Conservation (phyloP, 1,284 basidiomycete genomes). For the Ganoderma resinaceum region DNA sequence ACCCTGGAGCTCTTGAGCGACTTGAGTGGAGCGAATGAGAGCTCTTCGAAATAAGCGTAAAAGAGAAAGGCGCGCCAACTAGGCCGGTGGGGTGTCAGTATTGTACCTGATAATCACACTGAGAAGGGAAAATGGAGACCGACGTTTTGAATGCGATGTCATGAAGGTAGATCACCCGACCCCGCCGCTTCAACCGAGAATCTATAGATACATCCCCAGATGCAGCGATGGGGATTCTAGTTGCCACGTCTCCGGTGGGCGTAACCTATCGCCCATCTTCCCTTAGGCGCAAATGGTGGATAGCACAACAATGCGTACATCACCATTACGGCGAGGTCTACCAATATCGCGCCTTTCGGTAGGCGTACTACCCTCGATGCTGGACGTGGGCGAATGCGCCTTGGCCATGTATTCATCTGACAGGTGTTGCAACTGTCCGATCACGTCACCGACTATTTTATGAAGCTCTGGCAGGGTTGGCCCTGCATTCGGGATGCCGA, state of each 20-base stretch:
- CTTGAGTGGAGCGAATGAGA: slow-evolving; percentile 31
- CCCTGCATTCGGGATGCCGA: not conserved
- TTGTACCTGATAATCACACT: not conserved
- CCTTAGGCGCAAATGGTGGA: not conserved
- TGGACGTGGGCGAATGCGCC: no score
- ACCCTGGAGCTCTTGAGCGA: slow-evolving; percentile 12
- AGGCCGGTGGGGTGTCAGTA: not conserved
- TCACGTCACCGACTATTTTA: not conserved
- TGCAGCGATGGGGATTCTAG: not conserved
- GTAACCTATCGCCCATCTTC: not conserved
- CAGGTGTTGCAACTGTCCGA: not conserved
- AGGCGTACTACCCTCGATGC: not conserved
- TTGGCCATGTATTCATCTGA: not conserved
- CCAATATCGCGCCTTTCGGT: not conserved
- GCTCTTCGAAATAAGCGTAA: slow-evolving; percentile 29
- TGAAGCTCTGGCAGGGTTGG: not conserved
- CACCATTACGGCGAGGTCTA: not conserved
- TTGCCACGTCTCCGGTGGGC: not conserved
- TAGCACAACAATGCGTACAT: not conserved
- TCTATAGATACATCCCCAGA: not conserved
- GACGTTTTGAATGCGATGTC: not conserved
- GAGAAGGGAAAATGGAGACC: not conserved
- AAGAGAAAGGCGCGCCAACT: slow-evolving; percentile 34
- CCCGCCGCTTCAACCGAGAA: not conserved
- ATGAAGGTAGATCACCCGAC: not conserved